These are phyloP conservation scores for Flueggea neowawraea DNA, from an alignment of 441 rosid genomes.

Conservation along the genomic window DNA sequence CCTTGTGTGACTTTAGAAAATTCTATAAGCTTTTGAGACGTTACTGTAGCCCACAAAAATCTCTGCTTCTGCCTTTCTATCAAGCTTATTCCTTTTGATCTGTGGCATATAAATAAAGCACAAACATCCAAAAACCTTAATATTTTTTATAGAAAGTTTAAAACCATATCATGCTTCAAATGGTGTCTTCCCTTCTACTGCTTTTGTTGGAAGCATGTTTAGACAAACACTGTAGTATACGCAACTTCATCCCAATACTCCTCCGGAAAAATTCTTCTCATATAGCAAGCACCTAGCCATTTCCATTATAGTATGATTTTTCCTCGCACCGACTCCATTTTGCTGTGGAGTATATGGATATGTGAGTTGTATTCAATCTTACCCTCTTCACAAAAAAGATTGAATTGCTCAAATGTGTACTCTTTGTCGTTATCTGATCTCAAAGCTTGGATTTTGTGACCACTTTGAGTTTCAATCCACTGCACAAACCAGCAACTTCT, in stretches of 20 bases:
- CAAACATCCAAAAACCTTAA: not conserved
- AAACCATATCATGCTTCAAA: not conserved
- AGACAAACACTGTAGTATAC: too few species aligned
- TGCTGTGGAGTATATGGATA: conserved; percentile 15
- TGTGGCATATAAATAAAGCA: conserved; percentile 1
- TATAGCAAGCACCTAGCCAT: not conserved
- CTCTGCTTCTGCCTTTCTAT: too few species aligned
- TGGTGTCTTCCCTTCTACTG: too few species aligned
- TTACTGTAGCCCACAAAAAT: too few species aligned
- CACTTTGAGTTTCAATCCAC: too few species aligned
- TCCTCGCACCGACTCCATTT: conserved; percentile 17
- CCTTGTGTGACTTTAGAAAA: not conserved
- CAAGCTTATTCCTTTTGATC: too few species aligned
- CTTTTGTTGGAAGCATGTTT: too few species aligned
- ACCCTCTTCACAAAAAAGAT: not conserved
- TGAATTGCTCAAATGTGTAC: too few species aligned
- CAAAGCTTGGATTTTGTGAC: conserved; percentile 9
- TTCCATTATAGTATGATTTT: too few species aligned
- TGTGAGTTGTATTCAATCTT: conserved; percentile 18
- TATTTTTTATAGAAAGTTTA: not conserved
- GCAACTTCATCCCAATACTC: not conserved
- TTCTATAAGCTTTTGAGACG: too few species aligned
- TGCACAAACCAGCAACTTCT: not conserved
- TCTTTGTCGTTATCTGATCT: too few species aligned
- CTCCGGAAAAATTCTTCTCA: not conserved